Percentiles rank a stretch among this genome's conserved stretches.
Conservation (phyloP, 2,329 filamentous ascomycete genomes). For the Ascocoryne sarcoides region DNA sequence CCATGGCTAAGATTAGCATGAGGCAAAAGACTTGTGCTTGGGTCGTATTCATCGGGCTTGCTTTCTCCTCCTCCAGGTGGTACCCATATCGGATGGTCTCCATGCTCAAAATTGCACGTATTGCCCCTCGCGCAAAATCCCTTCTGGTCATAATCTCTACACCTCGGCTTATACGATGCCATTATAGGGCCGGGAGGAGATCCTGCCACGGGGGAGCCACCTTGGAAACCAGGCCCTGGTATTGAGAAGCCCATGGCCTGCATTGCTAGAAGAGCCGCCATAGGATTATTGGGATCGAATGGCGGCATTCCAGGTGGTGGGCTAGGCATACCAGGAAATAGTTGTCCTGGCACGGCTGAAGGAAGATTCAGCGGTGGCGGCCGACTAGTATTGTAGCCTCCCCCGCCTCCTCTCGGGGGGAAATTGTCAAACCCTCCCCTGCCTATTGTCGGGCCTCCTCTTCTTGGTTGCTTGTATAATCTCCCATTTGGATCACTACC, state of each 20-base stretch:
- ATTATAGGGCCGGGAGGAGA: slow-evolving; percentile 4
- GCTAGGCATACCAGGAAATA: slow-evolving; percentile 19
- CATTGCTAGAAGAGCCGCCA: slow-evolving; percentile 54
- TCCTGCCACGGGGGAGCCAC: slow-evolving; percentile 4
- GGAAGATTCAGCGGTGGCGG: slow-evolving; percentile 10
- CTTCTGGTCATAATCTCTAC: slow-evolving; percentile 63
- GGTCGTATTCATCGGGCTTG: slow-evolving; percentile 61
- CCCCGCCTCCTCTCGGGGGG: slow-evolving; percentile 25
- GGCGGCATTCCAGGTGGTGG: slow-evolving; percentile 32
- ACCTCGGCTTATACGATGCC: slow-evolving; percentile 34
- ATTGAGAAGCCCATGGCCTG: slow-evolving; percentile 46
- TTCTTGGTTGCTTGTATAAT: slow-evolving; percentile 50
- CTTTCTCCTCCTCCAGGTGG: slow-evolving; percentile 22
- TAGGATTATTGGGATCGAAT: slow-evolving; percentile 51
- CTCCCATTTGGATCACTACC: slow-evolving; percentile 32
- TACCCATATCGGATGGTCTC: slow-evolving; percentile 40
- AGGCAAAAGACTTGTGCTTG: slow-evolving; percentile 39
- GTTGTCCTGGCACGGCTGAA: slow-evolving; percentile 11
- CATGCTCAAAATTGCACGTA: slow-evolving; percentile 63
- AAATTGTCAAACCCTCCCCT: slow-evolving; percentile 32
- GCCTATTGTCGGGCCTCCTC: slow-evolving; percentile 35
- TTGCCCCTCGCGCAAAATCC: slow-evolving; percentile 62
- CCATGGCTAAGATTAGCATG: slow-evolving; percentile 14
- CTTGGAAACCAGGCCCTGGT: slow-evolving; percentile 32
- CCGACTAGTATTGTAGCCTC: slow-evolving; percentile 13